Evolutionary conservation across 345 rosid species (phyloP), one percentile per base, ranked within the genome.

Genomic region (Noccaea caerulescens): DNA sequence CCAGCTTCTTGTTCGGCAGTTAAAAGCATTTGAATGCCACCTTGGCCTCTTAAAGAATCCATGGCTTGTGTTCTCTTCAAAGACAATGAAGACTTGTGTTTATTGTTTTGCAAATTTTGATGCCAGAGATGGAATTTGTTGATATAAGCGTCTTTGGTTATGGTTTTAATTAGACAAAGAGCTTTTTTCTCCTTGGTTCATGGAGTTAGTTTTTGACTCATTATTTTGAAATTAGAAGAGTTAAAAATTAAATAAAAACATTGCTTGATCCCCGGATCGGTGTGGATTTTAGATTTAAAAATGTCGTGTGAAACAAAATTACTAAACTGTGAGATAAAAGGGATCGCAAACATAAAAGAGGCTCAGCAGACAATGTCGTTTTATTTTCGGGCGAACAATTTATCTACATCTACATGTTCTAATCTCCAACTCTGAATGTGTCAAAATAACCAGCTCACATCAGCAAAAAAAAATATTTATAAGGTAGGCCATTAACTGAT

Each of bases 1-100:
- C 77, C 74, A 0, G 81, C 81, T 60, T 77, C 81, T 72, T 77
- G 81, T 56, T 77, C 81, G 60, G 77, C 81, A n/a, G 74, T 77
- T 46, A 77, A 42, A 30, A 77, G 77, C 81, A 72, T 72, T 7
- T 77, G 81, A 68, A 77, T 77, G 5, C 81, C 81, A 66, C 77
- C 77, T 54, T 72, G 77, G 52, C 74, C 81, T 72, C 74, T 62
- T 61, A 66, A 30, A 11, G 81, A 72, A 59, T 72, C 81, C 77
- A 77, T 77, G 56, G 74, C 56, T 64, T 63, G 8, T 68, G 51
- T 44, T 56, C 47, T 47, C 39, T 34, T 69, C 25, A 39, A 69
- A n/a, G 61, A 47, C 18, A 49, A 69, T 63, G 66, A 68, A 55
- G 6, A 43, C 3, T 39, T 75, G 45, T 59, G 58, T 75, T 59